Evolutionary conservation across 306 rosid genomes (phyloP), one percentile per base, ranked within the genome.

Genomic region (Trichosanthes cucumerina): DNA sequence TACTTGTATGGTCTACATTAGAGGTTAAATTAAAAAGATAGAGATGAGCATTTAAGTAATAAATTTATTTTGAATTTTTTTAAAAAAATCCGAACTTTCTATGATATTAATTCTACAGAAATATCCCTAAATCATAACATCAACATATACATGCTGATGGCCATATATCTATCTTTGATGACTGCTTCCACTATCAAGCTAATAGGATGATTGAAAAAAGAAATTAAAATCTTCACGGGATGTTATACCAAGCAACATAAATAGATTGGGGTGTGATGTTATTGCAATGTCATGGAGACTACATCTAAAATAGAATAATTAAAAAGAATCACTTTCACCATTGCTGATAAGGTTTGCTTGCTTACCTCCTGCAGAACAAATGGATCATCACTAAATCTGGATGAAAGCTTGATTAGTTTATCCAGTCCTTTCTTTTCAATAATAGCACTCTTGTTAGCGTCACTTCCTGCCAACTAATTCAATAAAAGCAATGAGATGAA

Each of bases 401-500:
- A 87, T 23, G 96, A 86, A 82, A 95, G 96, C 50, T 80, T 91
- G 80, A 91, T 86, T 70, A 95, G 88, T 84, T 83, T 91, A 82
- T 89, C 92, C 89, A 95, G 34, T 49, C 97, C 99, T 69, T 86
- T 83, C 77, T 89, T 90, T 84, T 90, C 97, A 65, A 92, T 92
- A 83, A 95, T 88, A 77, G 79, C 82, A 38, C 76, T 91, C 80
- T 95, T 95, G 82, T 95, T 95, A 28, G 86, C 3, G 47, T 92
- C 98, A 78, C 97, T 95, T 89, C 97, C 97, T 56, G 98, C 97
- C 88, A 95, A 84, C 98, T 92, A 78, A 86, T 81, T 78, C 77
- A 58, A 77, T 69, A 60, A 64, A 86, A 80, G 75, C 80, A 47
- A 84, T 76, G 14, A 90, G 76, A 71, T 43, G 76, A 39, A 73